phyloP scores from a whole-genome alignment of 495 filamentous ascomycete species.

The Neurospora discreta region DNA sequence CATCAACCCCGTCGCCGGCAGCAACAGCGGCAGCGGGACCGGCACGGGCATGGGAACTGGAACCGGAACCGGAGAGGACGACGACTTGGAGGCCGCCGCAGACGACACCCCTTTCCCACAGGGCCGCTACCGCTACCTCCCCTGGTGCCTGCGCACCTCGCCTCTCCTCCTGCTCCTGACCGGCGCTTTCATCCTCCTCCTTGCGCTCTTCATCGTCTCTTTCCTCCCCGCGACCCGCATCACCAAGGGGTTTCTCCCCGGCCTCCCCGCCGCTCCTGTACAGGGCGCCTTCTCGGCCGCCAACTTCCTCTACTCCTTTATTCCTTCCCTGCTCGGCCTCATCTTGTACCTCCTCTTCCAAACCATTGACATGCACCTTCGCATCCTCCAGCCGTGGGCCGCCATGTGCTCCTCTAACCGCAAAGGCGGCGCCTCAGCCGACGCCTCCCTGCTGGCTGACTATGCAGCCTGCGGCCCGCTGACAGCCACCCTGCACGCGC shows the following conservation, averaged over 20 bases:
- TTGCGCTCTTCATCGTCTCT: constrained; percentile 65
- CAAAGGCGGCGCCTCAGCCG: constrained; percentile 49
- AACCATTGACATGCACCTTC: constrained; percentile 62
- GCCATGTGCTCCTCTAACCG: constrained; percentile 36
- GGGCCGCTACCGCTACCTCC: constrained; percentile 56
- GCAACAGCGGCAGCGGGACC: constrained; percentile 25
- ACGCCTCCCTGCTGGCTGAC: constrained; percentile 58
- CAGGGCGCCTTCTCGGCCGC: constrained; percentile 64
- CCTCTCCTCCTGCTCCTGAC: constrained; percentile 53
- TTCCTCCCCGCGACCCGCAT: constrained; percentile 58
- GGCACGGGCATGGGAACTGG: constrained; percentile 20
- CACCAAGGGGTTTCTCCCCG: constrained; percentile 56
- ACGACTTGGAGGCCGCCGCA: constrained; percentile 13
- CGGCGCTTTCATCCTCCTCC: constrained; percentile 50
- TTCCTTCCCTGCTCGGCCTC: constrained; percentile 67
- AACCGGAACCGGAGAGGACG: constrained; percentile 4
- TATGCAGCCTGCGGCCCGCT: constrained; percentile 58
- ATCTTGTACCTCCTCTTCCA: constrained; percentile 68
- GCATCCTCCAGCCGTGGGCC: constrained; percentile 66
- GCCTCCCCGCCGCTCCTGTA: constrained; percentile 48
- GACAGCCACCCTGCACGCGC: constrained; percentile 48
- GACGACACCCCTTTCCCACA: constrained; percentile 33
- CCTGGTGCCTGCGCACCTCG: constrained; percentile 62
- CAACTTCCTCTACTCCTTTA: constrained; percentile 79
- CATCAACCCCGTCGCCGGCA: background rate